A percentile compares a stretch with the other conserved stretches of the same genome.
These are phyloP conservation scores for Raddia guianensis DNA, from an alignment of 176 grass and related monocot species.

Conservation along the genomic window DNA sequence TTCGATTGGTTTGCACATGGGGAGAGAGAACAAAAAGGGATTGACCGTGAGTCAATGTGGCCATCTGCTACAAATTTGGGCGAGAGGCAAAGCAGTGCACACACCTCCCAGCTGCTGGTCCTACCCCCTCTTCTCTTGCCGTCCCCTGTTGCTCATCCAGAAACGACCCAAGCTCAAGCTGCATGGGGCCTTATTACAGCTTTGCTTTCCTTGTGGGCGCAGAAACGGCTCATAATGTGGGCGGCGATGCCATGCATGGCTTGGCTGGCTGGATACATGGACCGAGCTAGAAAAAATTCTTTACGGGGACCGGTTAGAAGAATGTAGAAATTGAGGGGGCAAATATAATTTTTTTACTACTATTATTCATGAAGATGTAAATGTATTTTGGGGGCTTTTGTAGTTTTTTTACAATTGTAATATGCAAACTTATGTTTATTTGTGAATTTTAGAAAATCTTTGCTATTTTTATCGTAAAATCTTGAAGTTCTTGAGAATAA, in stretches of 20 bases:
- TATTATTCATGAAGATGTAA: too few species aligned
- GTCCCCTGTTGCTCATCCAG: not conserved
- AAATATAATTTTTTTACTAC: too few species aligned
- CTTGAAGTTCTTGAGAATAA: too few species aligned
- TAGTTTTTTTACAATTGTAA: too few species aligned
- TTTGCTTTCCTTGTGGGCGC: slow-evolving; percentile 52
- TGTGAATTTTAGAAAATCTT: too few species aligned
- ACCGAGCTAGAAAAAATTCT: too few species aligned
- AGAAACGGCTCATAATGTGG: not conserved
- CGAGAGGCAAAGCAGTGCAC: not conserved
- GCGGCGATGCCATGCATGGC: not conserved
- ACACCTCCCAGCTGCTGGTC: slow-evolving; percentile 10
- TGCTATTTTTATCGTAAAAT: too few species aligned
- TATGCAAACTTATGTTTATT: too few species aligned
- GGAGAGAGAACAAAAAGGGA: not conserved
- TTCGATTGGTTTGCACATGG: not conserved
- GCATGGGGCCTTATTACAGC: not conserved
- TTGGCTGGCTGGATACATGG: not conserved
- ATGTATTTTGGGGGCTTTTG: too few species aligned
- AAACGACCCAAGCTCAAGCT: not conserved
- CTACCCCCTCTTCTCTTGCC: not conserved
- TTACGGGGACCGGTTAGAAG: too few species aligned
- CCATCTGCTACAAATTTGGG: not conserved
- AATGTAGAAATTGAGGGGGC: too few species aligned
- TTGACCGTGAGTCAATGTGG: not conserved